Percentiles rank a stretch among this genome's conserved stretches.
Evolutionary conservation across 1,284 basidiomycete species (phyloP).

Genomic region (Leucocoprinus gongylophorus): DNA sequence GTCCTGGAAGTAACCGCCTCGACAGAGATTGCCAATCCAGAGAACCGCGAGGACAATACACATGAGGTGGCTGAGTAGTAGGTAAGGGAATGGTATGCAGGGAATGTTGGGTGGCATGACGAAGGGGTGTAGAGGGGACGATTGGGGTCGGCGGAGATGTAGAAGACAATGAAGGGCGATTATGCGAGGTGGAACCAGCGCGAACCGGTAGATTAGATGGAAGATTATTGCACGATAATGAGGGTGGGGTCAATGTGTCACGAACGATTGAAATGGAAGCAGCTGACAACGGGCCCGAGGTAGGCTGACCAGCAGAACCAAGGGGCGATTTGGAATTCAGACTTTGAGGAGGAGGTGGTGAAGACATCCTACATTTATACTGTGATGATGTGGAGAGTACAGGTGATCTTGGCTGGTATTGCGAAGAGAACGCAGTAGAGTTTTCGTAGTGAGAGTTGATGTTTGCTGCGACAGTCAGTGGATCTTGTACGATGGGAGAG

Average conservation of each 20-base stretch:
- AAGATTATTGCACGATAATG: neutral
- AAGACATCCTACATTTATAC: neutral
- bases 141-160: slow-evolving; percentile 9
- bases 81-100: neutral
- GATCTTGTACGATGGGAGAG: neutral
- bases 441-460: neutral
- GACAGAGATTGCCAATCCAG: slow-evolving; percentile 1
- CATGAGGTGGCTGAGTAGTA: neutral
- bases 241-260: slow-evolving; percentile 3
- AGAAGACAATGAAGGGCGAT: slow-evolving; percentile 9
- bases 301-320: slow-evolving; percentile 1
- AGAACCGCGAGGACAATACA: neutral
- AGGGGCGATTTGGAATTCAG: neutral
- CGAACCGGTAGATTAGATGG: slow-evolving; percentile 3
- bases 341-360: neutral
- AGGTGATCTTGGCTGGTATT: neutral
- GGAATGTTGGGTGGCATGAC: slow-evolving; percentile 9
- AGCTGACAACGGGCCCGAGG: neutral
- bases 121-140: slow-evolving; percentile 11
- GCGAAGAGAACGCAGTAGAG: neutral
- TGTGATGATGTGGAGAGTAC: neutral
- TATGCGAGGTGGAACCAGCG: neutral
- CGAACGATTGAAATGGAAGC: neutral
- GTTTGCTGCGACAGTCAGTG: neutral
- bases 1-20: neutral